Conservation (phyloP, 805 yeast genomes). For the Wickerhamomyces canadensis region DNA sequence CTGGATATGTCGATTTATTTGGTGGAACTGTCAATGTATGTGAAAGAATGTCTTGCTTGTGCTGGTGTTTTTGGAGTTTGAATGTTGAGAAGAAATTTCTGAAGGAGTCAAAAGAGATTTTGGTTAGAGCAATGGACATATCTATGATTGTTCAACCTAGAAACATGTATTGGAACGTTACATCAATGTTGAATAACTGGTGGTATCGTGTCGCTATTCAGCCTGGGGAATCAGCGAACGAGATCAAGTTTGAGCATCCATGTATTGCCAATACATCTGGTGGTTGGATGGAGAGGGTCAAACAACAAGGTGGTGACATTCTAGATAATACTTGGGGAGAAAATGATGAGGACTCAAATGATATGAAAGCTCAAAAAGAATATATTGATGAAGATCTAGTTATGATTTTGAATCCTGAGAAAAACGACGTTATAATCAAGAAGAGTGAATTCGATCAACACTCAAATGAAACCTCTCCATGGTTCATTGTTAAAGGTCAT, state of each 20-base stretch:
- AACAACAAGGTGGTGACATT: conserved; percentile 27
- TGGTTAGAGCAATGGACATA: conserved; percentile 32
- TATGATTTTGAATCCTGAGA: conserved; percentile 26
- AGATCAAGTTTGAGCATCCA: conserved; percentile 25
- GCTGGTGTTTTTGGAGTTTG: conserved; percentile 33
- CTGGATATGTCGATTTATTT: conserved; percentile 25
- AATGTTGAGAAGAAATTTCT: conserved; percentile 19
- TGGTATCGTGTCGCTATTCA: conserved; percentile 30
- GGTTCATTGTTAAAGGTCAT: conserved; percentile 29
- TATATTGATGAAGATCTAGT: conserved; percentile 22
- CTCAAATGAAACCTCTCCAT: conserved; percentile 8
- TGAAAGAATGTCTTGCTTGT: conserved; percentile 27
- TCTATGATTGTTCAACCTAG: conserved; percentile 31
- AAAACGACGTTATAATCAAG: conserved; percentile 5
- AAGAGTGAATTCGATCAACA: conserved; percentile 8
- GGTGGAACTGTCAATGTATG: conserved; percentile 31
- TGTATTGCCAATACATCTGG: conserved; percentile 22
- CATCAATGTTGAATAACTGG: conserved; percentile 33
- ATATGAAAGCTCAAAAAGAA: conserved; percentile 4
- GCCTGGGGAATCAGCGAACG: conserved; percentile 8
- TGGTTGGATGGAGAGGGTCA: conserved; percentile 35
- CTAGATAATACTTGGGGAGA: conserved; percentile 30
- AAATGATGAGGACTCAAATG: conserved; percentile 10
- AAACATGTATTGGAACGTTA: conserved; percentile 33
- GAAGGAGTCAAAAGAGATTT: conserved; percentile 22